Conservation (phyloP, 2,329 filamentous ascomycete genomes). For the Aspergillus sergii region DNA sequence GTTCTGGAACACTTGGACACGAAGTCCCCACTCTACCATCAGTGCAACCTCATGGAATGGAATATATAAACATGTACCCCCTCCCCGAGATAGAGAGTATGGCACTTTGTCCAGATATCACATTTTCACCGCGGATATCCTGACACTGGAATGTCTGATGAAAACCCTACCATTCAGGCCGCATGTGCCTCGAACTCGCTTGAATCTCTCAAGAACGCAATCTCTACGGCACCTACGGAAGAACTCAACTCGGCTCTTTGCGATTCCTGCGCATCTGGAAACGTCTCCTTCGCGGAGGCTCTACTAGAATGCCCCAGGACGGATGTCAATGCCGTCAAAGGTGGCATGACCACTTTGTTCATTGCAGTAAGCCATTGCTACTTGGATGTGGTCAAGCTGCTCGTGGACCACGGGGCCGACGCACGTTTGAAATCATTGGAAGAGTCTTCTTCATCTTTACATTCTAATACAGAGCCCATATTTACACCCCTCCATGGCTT, state of each 20-base stretch:
- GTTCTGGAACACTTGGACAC: too few species aligned
- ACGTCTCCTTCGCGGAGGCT: not conserved
- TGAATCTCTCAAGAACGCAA: not conserved
- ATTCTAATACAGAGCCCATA: not conserved
- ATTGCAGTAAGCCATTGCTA: not conserved
- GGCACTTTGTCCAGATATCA: not conserved
- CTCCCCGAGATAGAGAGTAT: not conserved
- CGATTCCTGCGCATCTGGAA: not conserved
- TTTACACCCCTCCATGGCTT: constrained; percentile 7
- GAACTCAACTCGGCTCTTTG: not conserved
- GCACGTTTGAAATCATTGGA: not conserved
- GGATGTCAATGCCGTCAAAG: not conserved
- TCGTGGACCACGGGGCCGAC: constrained; percentile 17
- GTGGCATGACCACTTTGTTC: not conserved
- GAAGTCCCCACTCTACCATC: not conserved
- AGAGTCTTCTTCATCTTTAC: not conserved
- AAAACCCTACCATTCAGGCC: not conserved
- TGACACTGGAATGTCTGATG: not conserved
- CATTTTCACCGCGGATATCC: not conserved
- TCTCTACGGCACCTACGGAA: not conserved
- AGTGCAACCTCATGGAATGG: not conserved
- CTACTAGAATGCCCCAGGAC: not conserved
- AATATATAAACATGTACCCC: not conserved
- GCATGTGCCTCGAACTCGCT: not conserved
- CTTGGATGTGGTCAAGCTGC: constrained; percentile 4